These are phyloP conservation scores for Citrus inodora DNA, from an alignment of 345 rosid species.

Conservation along the genomic window DNA sequence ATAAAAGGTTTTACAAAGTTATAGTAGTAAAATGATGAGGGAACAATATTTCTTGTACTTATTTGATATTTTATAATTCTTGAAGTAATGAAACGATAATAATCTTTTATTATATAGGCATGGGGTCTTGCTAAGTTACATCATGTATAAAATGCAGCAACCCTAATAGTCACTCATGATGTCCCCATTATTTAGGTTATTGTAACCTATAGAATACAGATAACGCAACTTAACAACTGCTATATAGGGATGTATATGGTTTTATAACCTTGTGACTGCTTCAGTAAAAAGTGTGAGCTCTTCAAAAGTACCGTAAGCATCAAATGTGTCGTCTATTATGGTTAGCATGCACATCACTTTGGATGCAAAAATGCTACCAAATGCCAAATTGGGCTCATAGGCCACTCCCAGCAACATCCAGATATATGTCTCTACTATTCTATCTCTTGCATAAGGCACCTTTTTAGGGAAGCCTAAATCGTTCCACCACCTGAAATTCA, in stretches of 20 bases:
- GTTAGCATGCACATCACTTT: not conserved
- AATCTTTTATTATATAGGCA: no score
- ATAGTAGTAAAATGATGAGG: no score
- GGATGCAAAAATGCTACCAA: not conserved
- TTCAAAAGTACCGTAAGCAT: not conserved
- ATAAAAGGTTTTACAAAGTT: no score
- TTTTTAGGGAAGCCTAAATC: not conserved
- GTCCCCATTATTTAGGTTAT: no score
- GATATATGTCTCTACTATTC: not conserved
- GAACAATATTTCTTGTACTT: no score
- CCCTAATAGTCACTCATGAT: no score
- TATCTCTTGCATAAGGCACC: not conserved
- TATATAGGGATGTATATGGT: rapidly evolving
- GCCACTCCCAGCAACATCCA: not conserved
- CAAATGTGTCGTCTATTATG: not conserved
- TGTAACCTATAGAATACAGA: not conserved
- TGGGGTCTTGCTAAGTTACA: no score
- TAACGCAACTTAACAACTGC: not conserved
- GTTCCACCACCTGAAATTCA: not conserved
- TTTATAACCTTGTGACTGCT: not conserved
- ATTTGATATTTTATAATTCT: no score
- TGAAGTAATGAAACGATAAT: no score
- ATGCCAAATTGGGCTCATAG: not conserved
- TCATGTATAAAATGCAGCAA: no score
- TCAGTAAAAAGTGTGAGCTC: not conserved